Conservation (phyloP, 768 basidiomycete species). For the Lentinula sp. region DNA sequence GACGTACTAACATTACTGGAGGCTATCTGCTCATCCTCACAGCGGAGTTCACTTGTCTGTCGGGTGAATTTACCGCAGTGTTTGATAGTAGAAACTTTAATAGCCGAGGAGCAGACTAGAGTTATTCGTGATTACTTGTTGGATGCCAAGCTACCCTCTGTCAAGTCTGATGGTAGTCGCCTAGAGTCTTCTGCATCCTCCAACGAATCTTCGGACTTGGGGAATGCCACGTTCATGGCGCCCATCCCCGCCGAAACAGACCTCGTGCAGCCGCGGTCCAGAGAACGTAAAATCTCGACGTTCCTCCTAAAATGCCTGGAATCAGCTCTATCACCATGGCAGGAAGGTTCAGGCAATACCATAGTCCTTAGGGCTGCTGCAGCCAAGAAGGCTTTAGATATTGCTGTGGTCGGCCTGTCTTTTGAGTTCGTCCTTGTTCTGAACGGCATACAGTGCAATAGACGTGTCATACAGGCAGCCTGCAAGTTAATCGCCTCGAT, state of each 20-base stretch:
- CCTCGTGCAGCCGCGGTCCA: constrained; percentile 41
- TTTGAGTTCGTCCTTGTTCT: constrained; percentile 64
- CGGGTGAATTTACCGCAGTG: constrained; percentile 65
- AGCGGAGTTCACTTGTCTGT: constrained; percentile 37
- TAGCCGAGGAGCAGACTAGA: constrained; percentile 50
- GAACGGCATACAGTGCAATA: constrained; percentile 59
- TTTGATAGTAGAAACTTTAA: constrained; percentile 51
- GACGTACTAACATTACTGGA: constrained; percentile 65
- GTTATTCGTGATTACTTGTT: constrained; percentile 70
- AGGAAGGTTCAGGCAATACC: constrained; percentile 21
- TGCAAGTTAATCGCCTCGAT: constrained; percentile 39
- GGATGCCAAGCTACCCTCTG: constrained; percentile 48
- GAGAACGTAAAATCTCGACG: constrained; percentile 56
- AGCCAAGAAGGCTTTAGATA: constrained; percentile 63
- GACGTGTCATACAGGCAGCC: constrained; percentile 57
- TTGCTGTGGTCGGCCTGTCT: constrained; percentile 55
- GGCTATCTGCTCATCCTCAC: constrained; percentile 53
- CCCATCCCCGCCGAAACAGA: constrained; percentile 14
- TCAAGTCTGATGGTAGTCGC: neutral
- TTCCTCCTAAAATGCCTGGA: constrained; percentile 65
- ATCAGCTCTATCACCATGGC: constrained; percentile 42
- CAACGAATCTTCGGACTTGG: neutral
- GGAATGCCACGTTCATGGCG: neutral
- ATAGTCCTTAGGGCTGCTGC: constrained; percentile 51
- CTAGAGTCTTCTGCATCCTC: neutral